A percentile compares a stretch with the other conserved stretches of the same genome.
Evolutionary conservation across 805 yeast species (phyloP).

Genomic region (Teunomyces panamensis): DNA sequence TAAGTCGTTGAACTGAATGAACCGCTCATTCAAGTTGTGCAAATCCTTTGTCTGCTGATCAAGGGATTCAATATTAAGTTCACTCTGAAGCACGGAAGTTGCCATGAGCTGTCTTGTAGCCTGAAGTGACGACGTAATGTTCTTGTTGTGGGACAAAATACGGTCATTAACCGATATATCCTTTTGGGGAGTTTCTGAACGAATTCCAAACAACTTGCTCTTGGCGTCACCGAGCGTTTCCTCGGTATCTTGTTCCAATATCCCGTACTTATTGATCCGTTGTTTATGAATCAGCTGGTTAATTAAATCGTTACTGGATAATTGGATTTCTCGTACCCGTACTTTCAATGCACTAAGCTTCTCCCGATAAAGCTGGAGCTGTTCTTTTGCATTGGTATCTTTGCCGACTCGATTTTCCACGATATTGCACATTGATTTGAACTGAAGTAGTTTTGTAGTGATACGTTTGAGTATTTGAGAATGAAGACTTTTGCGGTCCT

Average conservation of each 20-base stretch:
- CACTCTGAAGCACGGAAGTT: constrained; percentile 50
- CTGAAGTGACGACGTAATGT: constrained; percentile 47
- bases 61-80: constrained; percentile 46
- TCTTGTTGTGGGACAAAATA: constrained; percentile 43
- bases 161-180: constrained; percentile 32
- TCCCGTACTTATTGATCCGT: constrained; percentile 24
- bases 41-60: constrained; percentile 46
- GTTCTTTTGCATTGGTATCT: neutral
- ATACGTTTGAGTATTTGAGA: constrained; percentile 8
- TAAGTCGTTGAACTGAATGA: constrained; percentile 38
- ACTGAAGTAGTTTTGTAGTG: constrained; percentile 6
- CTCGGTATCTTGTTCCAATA: neutral
- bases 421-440: neutral
- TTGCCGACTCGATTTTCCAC: constrained; percentile 1
- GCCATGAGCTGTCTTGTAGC: constrained; percentile 47
- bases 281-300: constrained; percentile 28
- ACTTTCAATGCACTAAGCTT: constrained; percentile 20
- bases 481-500: constrained; percentile 8
- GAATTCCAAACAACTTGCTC: constrained; percentile 22
- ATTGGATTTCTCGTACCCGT: constrained; percentile 27
- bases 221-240: neutral
- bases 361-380: constrained; percentile 16
- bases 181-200: constrained; percentile 8
- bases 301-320: constrained; percentile 24
- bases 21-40: constrained; percentile 37